Percentiles rank a stretch among this genome's conserved stretches.
Evolutionary conservation across 345 rosid genomes (phyloP).

Genomic region (Gossypium stocksii): DNA sequence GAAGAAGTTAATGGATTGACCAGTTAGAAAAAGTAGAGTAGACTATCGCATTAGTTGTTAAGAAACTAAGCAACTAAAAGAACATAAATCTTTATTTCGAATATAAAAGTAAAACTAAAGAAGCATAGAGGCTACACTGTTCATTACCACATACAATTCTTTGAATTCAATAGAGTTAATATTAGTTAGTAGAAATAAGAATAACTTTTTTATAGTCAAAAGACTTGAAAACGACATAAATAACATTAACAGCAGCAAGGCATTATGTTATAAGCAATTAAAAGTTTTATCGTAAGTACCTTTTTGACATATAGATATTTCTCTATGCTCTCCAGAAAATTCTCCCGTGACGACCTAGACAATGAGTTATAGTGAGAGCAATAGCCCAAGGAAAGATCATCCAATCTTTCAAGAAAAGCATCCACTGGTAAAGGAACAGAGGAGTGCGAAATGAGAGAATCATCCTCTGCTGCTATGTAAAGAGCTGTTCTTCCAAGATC

Average conservation of each 20-base stretch:
- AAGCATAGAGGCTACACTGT: not conserved
- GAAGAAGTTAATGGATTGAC: conserved; percentile 1
- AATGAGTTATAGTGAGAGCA: conserved; percentile 37
- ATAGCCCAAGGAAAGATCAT: conserved; percentile 62
- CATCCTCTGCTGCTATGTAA: conserved; percentile 65
- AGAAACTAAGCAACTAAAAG: not conserved
- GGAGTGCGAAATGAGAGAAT: conserved; percentile 56
- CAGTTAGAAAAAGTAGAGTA: not conserved
- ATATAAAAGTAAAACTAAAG: not conserved
- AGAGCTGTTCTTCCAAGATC: conserved; percentile 56
- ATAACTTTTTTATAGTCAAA: not conserved
- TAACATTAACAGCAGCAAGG: not conserved
- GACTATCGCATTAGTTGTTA: not conserved
- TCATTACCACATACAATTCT: not conserved
- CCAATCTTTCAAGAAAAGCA: conserved; percentile 44
- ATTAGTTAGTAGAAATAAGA: not conserved
- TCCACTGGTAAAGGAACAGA: conserved; percentile 63
- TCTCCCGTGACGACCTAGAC: conserved; percentile 33
- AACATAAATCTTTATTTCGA: not conserved
- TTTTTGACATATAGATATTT: conserved; percentile 44
- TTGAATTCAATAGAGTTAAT: not conserved
- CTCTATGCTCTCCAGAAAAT: conserved; percentile 46
- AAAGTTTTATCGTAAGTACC: conserved; percentile 23
- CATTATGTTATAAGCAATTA: not conserved
- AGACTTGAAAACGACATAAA: not conserved